Base-by-base conservation (phyloP, 768 basidiomycete species). In the Leccinellum luteum region DNA sequence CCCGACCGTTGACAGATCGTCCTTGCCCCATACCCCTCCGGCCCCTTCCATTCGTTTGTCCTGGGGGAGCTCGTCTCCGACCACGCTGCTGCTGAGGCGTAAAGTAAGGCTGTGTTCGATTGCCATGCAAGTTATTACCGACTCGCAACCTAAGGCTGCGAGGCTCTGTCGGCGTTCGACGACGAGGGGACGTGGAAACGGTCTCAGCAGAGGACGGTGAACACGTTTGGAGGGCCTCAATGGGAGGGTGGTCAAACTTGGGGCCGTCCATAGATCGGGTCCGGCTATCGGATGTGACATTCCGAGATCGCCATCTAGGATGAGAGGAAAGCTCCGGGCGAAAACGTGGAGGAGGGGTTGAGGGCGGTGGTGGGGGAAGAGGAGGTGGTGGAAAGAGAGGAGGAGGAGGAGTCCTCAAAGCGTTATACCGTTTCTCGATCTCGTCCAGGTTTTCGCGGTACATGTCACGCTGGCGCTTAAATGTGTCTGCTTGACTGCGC, bases 281-380 rank as follows among this genome's bases (percentile, higher is more conserved):
- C 19, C 21, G 59, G 23, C 3, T 43, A 4, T 63, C 54, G n/a
- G 47, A 9, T 3, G 19, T 6, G 31, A 21, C 2, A n/a, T 44
- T 15, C 43, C 59, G 58, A 23, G 12, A 41, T 23, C 60, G 66
- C 68, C 64, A 68, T 57, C 50, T 54, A 8, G 66, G 57, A 30
- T 69, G 66, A 14, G 25, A 23, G 3, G 65, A 56, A 8, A 47
- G 38, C 10, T 60, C 59, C 25, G 19, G 50, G 7, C 48, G n/a
- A 3, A 48, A 25, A 41, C 21, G 19, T 1, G 52, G 1, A 4
- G 55, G 58, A 4, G 55, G 55, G 45, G 51, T 41, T 9, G n/a
- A 4, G 0, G 52, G 25, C 15, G 21, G 49, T 7, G 19, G 54
- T 9, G 41, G 30, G 9, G 14, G 45, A 34, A 21, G 54, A 12